Base-by-base conservation (phyloP, 345 rosid species). In the Gossypioides kirkii region DNA sequence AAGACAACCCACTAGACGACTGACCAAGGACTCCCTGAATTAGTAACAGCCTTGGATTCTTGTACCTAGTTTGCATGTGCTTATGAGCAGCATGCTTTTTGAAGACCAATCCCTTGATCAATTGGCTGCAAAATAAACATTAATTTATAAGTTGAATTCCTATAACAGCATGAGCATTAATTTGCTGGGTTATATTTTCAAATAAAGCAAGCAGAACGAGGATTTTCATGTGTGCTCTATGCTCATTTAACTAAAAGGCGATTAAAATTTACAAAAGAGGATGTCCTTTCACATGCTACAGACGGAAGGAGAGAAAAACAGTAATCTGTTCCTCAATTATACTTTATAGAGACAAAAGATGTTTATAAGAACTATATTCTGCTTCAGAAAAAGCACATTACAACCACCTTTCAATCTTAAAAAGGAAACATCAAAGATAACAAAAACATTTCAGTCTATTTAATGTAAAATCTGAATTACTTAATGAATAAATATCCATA, bases 21-120 rank as follows among this genome's bases (percentile, higher is more conserved):
- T 87, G 88, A 49, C 99, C 97, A 36, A 92, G 87, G 70, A 66
- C 84, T 22, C 98, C 99, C 68, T 63, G 77, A 55, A 95, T 81
- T 80, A 95, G 77, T 78, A 95, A 83, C 80, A 95, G 79, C 80
- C 76, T 88, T 32, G 99, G 97, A 60, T 84, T 89, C 76, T 86
- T 87, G 86, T 83, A 91, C 50, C 75, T 76, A 28, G 97, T 92
- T 9, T 88, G 86, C 99, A 95, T 95, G 85, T 90, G 98, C 81
- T 95, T 95, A 87, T 86, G 99, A 64, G 99, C 97, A 45, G 93
- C 98, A 85, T 75, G 93, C 86, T 92, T 95, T 77, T 95, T 92
- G 70, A 95, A 95, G 72, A 92, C 99, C 84, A 88, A 79, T 62
- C 99, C 99, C 77, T 78, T 86, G 76, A 95, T 83, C 69, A 95